Evolutionary conservation across 352 stramenopile genomes (phyloP).

Genomic region (Bremia lactucae): DNA sequence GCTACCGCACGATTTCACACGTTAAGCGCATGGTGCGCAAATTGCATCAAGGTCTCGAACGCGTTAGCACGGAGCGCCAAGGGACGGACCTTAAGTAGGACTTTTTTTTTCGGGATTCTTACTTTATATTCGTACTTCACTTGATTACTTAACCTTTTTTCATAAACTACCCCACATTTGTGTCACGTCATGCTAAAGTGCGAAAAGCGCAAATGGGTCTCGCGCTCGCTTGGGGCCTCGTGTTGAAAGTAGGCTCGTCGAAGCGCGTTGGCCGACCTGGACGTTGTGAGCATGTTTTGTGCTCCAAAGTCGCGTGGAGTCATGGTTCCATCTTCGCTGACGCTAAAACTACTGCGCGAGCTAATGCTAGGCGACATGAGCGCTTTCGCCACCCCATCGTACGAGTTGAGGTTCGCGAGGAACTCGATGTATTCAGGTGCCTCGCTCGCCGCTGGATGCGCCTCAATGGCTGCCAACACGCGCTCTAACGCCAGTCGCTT

Average conservation of each 20-base stretch:
- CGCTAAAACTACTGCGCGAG: conserved; percentile 22
- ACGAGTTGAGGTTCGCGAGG: conserved; percentile 45
- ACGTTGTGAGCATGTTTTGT: conserved; percentile 17
- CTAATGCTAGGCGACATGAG: conserved; percentile 21
- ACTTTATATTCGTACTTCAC: too few relatives aligned
- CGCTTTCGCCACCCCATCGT: conserved; percentile 32
- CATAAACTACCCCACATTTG: neutral
- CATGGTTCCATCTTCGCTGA: conserved; percentile 20
- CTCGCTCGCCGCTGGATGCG: conserved; percentile 52
- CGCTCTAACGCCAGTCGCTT: conserved; percentile 41
- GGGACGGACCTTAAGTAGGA: too few relatives aligned
- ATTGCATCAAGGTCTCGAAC: conserved; percentile 25
- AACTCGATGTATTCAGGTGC: conserved; percentile 55
- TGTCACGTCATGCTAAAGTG: conserved; percentile 44
- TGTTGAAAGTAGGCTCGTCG: conserved; percentile 26
- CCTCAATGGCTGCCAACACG: conserved; percentile 37
- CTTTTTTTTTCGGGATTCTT: too few relatives aligned
- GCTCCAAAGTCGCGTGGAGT: conserved; percentile 14
- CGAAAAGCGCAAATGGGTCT: conserved; percentile 41
- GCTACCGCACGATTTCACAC: conserved; percentile 54
- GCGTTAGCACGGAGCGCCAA: conserved; percentile 26
- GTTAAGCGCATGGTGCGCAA: conserved; percentile 46
- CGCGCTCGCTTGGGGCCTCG: conserved; percentile 3
- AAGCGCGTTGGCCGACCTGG: conserved; percentile 22
- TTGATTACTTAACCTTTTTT: too few relatives aligned